Conservation (phyloP, 345 rosid genomes). For the Acer saccharum region DNA sequence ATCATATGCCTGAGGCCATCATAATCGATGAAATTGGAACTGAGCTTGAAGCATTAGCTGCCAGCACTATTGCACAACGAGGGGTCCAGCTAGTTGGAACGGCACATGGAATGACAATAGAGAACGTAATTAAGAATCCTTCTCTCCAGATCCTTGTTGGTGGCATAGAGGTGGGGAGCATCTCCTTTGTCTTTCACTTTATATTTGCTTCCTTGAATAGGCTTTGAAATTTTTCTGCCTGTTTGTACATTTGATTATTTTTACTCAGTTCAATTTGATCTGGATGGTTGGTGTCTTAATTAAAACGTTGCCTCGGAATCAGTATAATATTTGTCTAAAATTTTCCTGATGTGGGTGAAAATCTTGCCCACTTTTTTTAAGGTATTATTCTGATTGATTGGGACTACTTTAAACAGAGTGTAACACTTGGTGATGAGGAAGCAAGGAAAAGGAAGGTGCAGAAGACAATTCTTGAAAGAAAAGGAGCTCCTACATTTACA, state of each 20-base stretch:
- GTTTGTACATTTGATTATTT: constrained; percentile 1
- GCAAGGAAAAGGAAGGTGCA: constrained; percentile 94
- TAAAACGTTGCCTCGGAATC: neutral
- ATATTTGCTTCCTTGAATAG: constrained; percentile 1
- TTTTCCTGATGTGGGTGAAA: neutral
- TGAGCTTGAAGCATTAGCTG: constrained; percentile 96
- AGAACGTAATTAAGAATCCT: constrained; percentile 89
- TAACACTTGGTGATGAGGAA: constrained; percentile 93
- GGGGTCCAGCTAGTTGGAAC: constrained; percentile 98
- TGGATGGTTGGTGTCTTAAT: neutral
- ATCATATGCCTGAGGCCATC: constrained; percentile 95
- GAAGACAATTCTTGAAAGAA: constrained; percentile 94
- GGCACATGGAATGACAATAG: constrained; percentile 94
- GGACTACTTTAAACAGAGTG: constrained; percentile 57
- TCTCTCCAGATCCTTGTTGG: constrained; percentile 88
- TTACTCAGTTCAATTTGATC: neutral
- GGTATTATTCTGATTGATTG: neutral
- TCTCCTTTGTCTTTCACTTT: constrained; percentile 16
- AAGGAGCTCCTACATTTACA: constrained; percentile 82
- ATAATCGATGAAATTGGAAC: constrained; percentile 97
- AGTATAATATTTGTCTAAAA: neutral
- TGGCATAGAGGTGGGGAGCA: constrained; percentile 76
- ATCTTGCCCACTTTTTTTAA: neutral
- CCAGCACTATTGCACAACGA: constrained; percentile 96
- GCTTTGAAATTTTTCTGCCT: constrained; percentile 2